Evolutionary conservation across 257 asterid species (phyloP).

Genomic region (Petrea volubilis): DNA sequence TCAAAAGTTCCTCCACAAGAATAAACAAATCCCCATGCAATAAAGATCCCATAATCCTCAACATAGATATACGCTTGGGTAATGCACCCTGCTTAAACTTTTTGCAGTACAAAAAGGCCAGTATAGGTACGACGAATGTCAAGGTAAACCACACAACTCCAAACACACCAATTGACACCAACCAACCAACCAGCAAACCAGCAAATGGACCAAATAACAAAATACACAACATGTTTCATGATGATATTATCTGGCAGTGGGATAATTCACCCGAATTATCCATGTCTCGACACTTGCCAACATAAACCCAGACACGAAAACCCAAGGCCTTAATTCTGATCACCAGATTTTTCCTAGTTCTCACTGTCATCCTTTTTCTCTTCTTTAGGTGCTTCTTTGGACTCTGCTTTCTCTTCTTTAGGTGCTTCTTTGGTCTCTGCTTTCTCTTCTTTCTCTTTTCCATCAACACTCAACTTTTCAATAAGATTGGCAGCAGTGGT

Average conservation of each 20-base stretch:
- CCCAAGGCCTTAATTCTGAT: conserved; percentile 32
- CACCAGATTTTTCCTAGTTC: conserved; percentile 36
- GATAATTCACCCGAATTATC: conserved; percentile 15
- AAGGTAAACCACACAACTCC: conserved; percentile 23
- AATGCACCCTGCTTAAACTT: conserved; percentile 24
- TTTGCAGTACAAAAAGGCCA: conserved; percentile 21
- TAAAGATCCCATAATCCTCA: not conserved
- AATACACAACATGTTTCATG: conserved; percentile 16
- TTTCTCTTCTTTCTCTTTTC: conserved; percentile 50
- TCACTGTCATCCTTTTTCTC: conserved; percentile 40
- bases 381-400: conserved; percentile 35
- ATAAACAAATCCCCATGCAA: not conserved
- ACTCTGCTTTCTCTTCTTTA: conserved; percentile 49
- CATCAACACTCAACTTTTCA: conserved; percentile 60
- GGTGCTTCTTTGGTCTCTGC: conserved; percentile 41
- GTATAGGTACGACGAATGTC: conserved; percentile 5
- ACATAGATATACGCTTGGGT: not conserved
- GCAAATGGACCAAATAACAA: conserved; percentile 31
- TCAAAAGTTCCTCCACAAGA: not conserved
- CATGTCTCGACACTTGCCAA: conserved; percentile 27
- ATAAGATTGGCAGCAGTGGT: conserved; percentile 62
- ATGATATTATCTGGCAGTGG: conserved; percentile 7
- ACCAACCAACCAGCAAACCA: conserved; percentile 27
- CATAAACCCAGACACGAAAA: conserved; percentile 26
- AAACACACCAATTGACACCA: conserved; percentile 32